Conservation (phyloP, 805 yeast species). For the Brettanomyces naardenensis region DNA sequence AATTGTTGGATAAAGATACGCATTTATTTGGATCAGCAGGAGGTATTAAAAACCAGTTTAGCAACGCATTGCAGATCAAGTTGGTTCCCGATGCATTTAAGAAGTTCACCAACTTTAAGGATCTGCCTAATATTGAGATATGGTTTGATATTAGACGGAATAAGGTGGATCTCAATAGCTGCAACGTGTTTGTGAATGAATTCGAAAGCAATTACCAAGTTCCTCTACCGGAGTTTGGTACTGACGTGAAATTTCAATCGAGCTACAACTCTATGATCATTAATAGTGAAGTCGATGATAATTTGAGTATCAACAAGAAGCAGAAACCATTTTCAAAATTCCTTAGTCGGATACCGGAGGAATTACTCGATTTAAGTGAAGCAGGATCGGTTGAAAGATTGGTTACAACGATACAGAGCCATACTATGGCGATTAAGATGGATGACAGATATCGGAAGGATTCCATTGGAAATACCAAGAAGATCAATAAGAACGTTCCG, state of each 20-base stretch:
- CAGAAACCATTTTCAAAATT: constrained; percentile 17
- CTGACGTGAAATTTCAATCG: constrained; percentile 25
- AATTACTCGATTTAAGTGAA: constrained; percentile 14
- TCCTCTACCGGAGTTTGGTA: constrained; percentile 17
- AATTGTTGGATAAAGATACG: constrained; percentile 17
- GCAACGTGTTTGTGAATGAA: constrained; percentile 21
- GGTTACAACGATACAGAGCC: constrained; percentile 11
- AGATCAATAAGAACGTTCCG: constrained; percentile 7
- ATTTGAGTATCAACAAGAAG: constrained; percentile 7
- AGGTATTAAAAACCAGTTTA: constrained; percentile 23
- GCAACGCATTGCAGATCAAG: constrained; percentile 21
- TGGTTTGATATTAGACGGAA: constrained; percentile 21
- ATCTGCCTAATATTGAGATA: constrained; percentile 25
- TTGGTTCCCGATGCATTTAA: constrained; percentile 26
- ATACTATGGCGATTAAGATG: constrained; percentile 10
- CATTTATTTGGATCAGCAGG: constrained; percentile 23
- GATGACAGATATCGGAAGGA: background rate
- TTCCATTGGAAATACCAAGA: background rate
- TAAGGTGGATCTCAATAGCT: constrained; percentile 13
- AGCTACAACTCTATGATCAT: constrained; percentile 21
- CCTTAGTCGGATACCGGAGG: constrained; percentile 15
- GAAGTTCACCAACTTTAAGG: constrained; percentile 12
- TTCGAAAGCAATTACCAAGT: constrained; percentile 20
- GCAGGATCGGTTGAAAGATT: constrained; percentile 11
- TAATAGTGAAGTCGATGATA: constrained; percentile 11